Conservation (phyloP, 306 rosid genomes). For the Glycine tomentella region DNA sequence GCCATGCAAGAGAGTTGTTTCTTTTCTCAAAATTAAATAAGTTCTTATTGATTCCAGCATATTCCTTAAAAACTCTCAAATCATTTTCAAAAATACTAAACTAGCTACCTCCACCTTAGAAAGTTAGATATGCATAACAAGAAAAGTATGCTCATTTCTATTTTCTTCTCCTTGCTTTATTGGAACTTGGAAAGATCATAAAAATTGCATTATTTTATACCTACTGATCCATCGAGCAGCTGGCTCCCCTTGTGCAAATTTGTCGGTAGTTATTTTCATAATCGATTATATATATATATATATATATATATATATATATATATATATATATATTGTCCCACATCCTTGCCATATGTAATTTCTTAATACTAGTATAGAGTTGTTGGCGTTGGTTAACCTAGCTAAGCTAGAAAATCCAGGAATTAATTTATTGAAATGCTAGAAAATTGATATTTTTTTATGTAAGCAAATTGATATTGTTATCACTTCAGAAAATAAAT, state of each 20-base stretch:
- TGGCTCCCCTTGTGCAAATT: background rate
- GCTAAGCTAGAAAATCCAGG: conserved; percentile 12
- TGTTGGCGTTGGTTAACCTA: conserved; percentile 38
- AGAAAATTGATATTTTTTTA: no score
- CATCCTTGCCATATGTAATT: conserved; percentile 9
- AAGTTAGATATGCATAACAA: conserved; percentile 17
- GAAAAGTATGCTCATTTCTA: conserved; percentile 15
- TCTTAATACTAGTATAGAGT: conserved; percentile 24
- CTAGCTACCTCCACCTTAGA: conserved; percentile 3
- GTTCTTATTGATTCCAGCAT: background rate
- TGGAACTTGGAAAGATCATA: conserved; percentile 40
- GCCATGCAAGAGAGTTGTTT: background rate
- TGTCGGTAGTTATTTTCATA: conserved; percentile 22
- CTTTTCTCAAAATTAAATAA: background rate
- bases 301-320: no score
- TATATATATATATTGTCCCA: background rate
- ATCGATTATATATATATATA: background rate
- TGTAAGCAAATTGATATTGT: no score
- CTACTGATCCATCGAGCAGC: conserved; percentile 29
- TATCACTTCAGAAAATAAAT: no score
- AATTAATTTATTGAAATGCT: background rate
- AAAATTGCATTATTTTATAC: conserved; percentile 13
- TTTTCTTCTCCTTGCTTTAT: conserved; percentile 1
- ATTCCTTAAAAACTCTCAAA: conserved; percentile 3
- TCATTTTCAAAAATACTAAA: conserved; percentile 25